Conservation (phyloP, 441 rosid genomes). For the Pelargonium australe region DNA sequence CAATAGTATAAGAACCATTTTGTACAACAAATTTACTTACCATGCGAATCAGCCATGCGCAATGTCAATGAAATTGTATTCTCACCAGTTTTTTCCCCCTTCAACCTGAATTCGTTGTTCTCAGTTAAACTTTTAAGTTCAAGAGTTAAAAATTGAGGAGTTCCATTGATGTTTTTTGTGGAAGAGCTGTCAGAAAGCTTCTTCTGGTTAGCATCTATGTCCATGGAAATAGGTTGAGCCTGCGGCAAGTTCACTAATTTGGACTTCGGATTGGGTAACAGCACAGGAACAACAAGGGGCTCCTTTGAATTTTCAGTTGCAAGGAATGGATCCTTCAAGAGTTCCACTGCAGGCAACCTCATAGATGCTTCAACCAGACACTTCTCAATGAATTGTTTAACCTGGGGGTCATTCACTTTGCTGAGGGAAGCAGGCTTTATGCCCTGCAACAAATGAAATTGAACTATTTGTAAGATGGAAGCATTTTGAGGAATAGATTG, state of each 20-base stretch:
- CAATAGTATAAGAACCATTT: neutral
- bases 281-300: conserved; percentile 16
- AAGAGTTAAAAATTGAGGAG: conserved; percentile 23
- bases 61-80: conserved; percentile 45
- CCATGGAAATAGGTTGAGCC: conserved; percentile 51
- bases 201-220: conserved; percentile 44
- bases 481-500: neutral
- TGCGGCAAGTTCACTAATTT: conserved; percentile 27
- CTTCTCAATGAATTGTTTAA: conserved; percentile 71
- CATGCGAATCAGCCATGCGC: conserved; percentile 41
- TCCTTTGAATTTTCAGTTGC: conserved; percentile 42
- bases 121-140: conserved; percentile 40
- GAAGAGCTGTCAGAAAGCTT: conserved; percentile 36
- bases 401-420: conserved; percentile 61
- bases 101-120: conserved; percentile 40
- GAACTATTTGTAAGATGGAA: neutral
- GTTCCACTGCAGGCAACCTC: conserved; percentile 62
- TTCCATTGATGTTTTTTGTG: conserved; percentile 31
- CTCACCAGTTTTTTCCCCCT: conserved; percentile 43
- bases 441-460: conserved; percentile 39
- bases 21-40: conserved; percentile 21
- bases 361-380: conserved; percentile 67
- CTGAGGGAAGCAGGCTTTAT: conserved; percentile 68
- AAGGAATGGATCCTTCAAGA: conserved; percentile 68
- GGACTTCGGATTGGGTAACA: conserved; percentile 25